These are phyloP conservation scores for Lanzia echinophila DNA, from an alignment of 2,329 filamentous ascomycete genomes.

Conservation along the genomic window DNA sequence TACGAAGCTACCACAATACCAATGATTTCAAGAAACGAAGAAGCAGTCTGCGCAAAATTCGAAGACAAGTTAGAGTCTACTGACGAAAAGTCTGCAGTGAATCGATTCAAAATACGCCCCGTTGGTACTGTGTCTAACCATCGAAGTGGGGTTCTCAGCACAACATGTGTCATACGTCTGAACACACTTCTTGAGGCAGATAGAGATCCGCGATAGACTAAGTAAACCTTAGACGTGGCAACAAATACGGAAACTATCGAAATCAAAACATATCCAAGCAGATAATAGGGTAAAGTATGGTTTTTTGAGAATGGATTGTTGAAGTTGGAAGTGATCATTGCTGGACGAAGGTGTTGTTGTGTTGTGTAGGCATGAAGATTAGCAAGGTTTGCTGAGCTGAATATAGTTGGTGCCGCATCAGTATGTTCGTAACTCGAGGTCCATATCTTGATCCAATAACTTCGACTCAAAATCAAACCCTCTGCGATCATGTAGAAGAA, in stretches of 20 bases:
- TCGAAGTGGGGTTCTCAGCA: constrained; percentile 63
- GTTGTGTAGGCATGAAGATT: constrained; percentile 5
- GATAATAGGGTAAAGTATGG: constrained; percentile 45
- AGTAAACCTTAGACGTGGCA: constrained; percentile 43
- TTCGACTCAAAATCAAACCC: constrained; percentile 34
- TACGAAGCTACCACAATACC: constrained; percentile 56
- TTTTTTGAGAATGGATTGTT: constrained; percentile 4
- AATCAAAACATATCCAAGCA: constrained; percentile 58
- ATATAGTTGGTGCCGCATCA: constrained; percentile 3
- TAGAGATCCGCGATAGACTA: constrained; percentile 57
- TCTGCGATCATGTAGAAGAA: constrained; percentile 41
- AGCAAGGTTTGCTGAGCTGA: constrained; percentile 5
- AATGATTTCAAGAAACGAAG: constrained; percentile 50
- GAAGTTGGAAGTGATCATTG: not conserved
- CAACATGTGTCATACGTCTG: constrained; percentile 53
- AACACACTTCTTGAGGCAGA: constrained; percentile 61
- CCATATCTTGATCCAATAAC: constrained; percentile 60
- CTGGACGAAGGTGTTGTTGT: constrained; percentile 33
- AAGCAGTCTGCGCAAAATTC: constrained; percentile 52
- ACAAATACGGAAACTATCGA: constrained; percentile 49
- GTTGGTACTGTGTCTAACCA: constrained; percentile 74
- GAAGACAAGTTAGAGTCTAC: constrained; percentile 61
- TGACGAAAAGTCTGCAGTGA: constrained; percentile 67
- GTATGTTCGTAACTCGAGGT: constrained; percentile 38
- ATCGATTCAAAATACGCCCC: constrained; percentile 68